phyloP scores from a whole-genome alignment of 768 basidiomycete genomes.

The Erythrobasidium yunnanense region DNA sequence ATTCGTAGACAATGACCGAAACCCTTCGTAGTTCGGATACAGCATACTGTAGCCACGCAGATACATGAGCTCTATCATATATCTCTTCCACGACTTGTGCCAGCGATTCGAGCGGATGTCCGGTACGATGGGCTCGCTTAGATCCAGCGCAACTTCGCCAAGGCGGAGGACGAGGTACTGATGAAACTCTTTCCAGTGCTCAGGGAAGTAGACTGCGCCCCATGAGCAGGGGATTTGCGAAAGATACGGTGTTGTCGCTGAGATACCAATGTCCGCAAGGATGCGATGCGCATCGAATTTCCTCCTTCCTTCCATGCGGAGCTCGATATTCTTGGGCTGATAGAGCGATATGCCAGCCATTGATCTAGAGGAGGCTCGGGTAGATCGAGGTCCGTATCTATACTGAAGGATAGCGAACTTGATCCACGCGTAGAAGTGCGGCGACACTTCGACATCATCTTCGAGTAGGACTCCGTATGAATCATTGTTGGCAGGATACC shows the following conservation, averaged over 20 bases:
- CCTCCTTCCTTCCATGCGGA: constrained; percentile 56
- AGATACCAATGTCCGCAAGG: constrained; percentile 45
- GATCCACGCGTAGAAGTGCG: constrained; percentile 71
- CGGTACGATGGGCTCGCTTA: constrained; percentile 52
- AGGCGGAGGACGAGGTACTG: constrained; percentile 61
- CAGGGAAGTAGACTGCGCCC: constrained; percentile 83
- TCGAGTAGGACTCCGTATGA: constrained; percentile 70
- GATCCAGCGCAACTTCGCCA: constrained; percentile 46
- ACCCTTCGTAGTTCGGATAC: constrained; percentile 68
- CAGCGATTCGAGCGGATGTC: constrained; percentile 68
- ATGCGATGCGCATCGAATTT: constrained; percentile 57
- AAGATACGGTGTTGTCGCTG: constrained; percentile 59
- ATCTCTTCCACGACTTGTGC: constrained; percentile 76
- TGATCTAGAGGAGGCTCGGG: constrained; percentile 43
- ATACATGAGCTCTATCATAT: constrained; percentile 74
- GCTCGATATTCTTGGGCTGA: constrained; percentile 70
- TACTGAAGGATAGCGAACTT: constrained; percentile 71
- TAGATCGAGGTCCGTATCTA: constrained; percentile 58
- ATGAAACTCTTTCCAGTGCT: constrained; percentile 80
- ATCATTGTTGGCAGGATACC: constrained; percentile 66
- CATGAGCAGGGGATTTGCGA: constrained; percentile 82
- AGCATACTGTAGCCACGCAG: constrained; percentile 77
- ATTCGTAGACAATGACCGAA: constrained; percentile 72
- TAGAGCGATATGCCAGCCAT: constrained; percentile 76
- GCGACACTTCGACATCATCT: constrained; percentile 76